Percentiles rank a stretch among this genome's conserved stretches.
Conservation (phyloP, 768 basidiomycete genomes). For the Trametes sanguinea region DNA sequence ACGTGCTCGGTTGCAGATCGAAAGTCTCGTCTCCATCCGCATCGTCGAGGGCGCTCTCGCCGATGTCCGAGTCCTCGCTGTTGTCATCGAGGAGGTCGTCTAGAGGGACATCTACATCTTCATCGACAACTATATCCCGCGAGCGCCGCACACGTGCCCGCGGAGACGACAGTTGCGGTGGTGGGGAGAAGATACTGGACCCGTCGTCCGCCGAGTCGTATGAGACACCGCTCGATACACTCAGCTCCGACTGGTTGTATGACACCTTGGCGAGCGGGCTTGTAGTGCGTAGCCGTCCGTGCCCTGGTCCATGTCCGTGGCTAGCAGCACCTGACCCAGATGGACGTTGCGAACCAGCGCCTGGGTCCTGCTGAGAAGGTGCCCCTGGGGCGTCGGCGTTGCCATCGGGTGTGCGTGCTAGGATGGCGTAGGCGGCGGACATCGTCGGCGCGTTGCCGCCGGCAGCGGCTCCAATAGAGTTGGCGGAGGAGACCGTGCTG, state of each 20-base stretch:
- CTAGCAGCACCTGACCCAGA: neutral
- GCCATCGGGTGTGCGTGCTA: slow-evolving; percentile 36
- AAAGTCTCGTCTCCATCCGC: slow-evolving; percentile 25
- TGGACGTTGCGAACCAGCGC: neutral
- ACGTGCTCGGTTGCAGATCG: slow-evolving; percentile 34
- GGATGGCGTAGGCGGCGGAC: slow-evolving; percentile 32
- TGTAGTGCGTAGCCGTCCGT: slow-evolving; percentile 31
- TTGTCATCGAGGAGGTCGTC: neutral
- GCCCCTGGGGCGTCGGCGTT: slow-evolving; percentile 25
- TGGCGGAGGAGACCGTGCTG: slow-evolving; percentile 31
- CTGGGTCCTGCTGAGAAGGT: slow-evolving; percentile 16
- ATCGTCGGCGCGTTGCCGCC: neutral
- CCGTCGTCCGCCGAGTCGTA: slow-evolving; percentile 32
- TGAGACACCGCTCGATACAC: slow-evolving; percentile 19
- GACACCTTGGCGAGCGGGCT: slow-evolving; percentile 42
- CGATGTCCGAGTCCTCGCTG: neutral
- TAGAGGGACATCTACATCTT: slow-evolving; percentile 26
- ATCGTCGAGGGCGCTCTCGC: slow-evolving; percentile 4
- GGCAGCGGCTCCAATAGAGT: slow-evolving; percentile 24
- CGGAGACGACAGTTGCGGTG: neutral
- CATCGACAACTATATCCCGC: slow-evolving; percentile 7
- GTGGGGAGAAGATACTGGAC: slow-evolving; percentile 14
- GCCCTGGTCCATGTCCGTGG: neutral
- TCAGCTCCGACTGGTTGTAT: slow-evolving; percentile 20
- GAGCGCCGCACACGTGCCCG: slow-evolving; percentile 1